phyloP scores from a whole-genome alignment of 495 filamentous ascomycete species.

The Hyphodiscus hymeniophilus region DNA sequence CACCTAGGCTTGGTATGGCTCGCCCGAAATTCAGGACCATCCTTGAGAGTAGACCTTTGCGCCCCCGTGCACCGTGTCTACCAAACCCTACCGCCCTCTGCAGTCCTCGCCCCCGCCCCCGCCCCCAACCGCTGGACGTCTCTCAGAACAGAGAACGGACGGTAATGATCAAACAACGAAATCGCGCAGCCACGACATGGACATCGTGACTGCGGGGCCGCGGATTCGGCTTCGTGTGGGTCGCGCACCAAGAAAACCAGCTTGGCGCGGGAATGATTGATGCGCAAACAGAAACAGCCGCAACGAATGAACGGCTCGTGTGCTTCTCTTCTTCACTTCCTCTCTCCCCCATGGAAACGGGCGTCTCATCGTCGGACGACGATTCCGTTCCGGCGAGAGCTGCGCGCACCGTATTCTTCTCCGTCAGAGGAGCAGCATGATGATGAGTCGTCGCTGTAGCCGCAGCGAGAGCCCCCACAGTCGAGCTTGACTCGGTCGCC shows the following conservation, averaged over 20 bases:
- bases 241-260: constrained; percentile 14
- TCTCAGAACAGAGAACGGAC: constrained; percentile 6
- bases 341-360: neutral
- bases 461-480: constrained; percentile 81
- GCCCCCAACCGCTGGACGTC: constrained; percentile 4
- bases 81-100: constrained; percentile 9
- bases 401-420: constrained; percentile 46
- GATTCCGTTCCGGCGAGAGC: constrained; percentile 66
- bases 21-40: constrained; percentile 12
- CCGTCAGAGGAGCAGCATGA: constrained; percentile 51
- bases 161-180: constrained; percentile 17
- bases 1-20: constrained; percentile 11
- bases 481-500: constrained; percentile 90
- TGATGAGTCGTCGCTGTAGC: constrained; percentile 57
- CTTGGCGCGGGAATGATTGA: constrained; percentile 4
- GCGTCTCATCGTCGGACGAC: constrained; percentile 46
- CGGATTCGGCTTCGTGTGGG: constrained; percentile 22
- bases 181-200: constrained; percentile 7
- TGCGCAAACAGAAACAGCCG: constrained; percentile 13
- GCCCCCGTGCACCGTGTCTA: constrained; percentile 14
- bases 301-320: constrained; percentile 23
- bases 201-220: constrained; percentile 10
- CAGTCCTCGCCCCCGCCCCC: constrained; percentile 14
- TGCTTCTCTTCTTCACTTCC: constrained; percentile 4
- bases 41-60: constrained; percentile 2